These are phyloP conservation scores for Zygosaccharomyces bisporus DNA, from an alignment of 805 yeast species.

Conservation along the genomic window DNA sequence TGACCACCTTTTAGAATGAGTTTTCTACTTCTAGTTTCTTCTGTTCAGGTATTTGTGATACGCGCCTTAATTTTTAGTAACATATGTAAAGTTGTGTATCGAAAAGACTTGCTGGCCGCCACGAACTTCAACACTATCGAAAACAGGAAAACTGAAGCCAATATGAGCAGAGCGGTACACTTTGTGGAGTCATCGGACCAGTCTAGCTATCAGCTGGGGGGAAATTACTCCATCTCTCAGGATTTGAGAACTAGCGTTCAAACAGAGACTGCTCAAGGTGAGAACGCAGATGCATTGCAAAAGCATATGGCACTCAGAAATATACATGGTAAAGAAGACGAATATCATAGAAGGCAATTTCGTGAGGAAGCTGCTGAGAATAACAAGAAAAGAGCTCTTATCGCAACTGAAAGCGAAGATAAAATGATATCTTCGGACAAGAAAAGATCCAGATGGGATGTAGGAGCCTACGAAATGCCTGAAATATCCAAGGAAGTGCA, in stretches of 20 bases:
- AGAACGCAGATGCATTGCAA: constrained; percentile 32
- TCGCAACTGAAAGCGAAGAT: constrained; percentile 28
- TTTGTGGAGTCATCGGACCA: constrained; percentile 5
- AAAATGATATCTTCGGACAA: constrained; percentile 10
- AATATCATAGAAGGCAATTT: constrained; percentile 45
- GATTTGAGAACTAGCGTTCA: constrained; percentile 32
- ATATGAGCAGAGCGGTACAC: neutral
- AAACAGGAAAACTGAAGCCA: neutral
- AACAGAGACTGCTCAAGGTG: constrained; percentile 22
- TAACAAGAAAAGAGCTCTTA: constrained; percentile 40
- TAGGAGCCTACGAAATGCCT: constrained; percentile 49
- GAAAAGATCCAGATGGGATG: constrained; percentile 36
- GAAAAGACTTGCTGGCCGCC: too few species aligned
- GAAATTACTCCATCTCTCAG: constrained; percentile 41
- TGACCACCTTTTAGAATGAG: neutral
- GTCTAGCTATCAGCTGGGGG: constrained; percentile 32
- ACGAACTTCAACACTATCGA: neutral
- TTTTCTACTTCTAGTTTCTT: neutral
- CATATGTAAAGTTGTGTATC: too few species aligned
- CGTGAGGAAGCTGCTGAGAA: constrained; percentile 36
- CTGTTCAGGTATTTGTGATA: neutral
- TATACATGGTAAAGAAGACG: constrained; percentile 40
- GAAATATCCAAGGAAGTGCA: constrained; percentile 39
- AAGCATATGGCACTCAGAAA: constrained; percentile 29
- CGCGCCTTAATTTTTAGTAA: neutral